Conservation (phyloP, 495 filamentous ascomycete genomes). For the Gamarada debralockiae region DNA sequence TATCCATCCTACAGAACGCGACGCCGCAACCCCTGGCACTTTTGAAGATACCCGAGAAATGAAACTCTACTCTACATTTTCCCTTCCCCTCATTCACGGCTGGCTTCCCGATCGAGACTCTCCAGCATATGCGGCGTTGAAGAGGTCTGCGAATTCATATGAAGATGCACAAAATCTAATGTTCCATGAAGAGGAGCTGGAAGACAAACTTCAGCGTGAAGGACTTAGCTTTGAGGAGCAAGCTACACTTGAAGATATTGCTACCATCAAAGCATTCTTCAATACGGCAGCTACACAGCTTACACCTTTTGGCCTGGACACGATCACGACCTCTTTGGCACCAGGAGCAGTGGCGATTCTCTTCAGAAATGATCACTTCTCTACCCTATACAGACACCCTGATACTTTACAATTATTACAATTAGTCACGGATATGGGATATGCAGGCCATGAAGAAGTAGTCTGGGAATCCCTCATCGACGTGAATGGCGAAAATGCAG, state of each 20-base stretch:
- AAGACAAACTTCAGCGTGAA: conserved; percentile 61
- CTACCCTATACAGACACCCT: conserved; percentile 82
- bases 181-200: conserved; percentile 83
- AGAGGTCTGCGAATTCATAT: conserved; percentile 70
- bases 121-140: conserved; percentile 59
- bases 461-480: conserved; percentile 95
- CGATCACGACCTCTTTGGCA: conserved; percentile 57
- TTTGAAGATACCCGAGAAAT: conserved; percentile 85
- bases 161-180: conserved; percentile 87
- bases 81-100: conserved; percentile 86
- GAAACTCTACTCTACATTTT: conserved; percentile 81
- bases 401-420: conserved; percentile 65
- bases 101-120: conserved; percentile 74
- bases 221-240: conserved; percentile 63
- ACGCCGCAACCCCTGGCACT: conserved; percentile 53
- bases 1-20: conserved; percentile 39
- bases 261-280: conserved; percentile 78
- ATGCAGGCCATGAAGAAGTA: conserved; percentile 81
- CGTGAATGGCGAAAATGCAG: conserved; percentile 75
- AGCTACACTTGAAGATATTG: conserved; percentile 70
- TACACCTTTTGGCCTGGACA: conserved; percentile 72
- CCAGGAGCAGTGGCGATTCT: conserved; percentile 81
- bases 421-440: conserved; percentile 85
- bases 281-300: conserved; percentile 78
- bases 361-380: conserved; percentile 96